phyloP scores from a whole-genome alignment of 345 rosid genomes.

The Eucalyptus caleyi region DNA sequence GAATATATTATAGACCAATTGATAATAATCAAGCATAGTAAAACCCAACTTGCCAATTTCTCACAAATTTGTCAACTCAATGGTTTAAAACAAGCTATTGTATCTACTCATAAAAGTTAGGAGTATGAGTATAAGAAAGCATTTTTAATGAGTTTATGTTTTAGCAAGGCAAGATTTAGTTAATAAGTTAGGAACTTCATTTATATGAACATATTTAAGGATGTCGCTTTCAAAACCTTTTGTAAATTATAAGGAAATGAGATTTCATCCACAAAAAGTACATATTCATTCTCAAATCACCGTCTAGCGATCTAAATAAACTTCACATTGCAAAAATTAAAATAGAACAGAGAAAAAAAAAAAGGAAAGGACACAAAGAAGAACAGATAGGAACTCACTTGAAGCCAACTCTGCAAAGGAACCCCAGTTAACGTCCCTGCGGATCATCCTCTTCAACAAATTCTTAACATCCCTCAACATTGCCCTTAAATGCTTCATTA shows the following conservation, averaged over 20 bases:
- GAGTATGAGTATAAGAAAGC: not conserved
- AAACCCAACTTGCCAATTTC: not conserved
- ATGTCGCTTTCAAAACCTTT: too few relatives aligned
- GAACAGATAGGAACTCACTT: not conserved
- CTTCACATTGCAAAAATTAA: not conserved
- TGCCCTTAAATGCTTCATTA: not conserved
- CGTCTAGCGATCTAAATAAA: not conserved
- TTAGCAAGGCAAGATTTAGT: not conserved
- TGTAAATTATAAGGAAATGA: not conserved
- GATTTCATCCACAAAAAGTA: not conserved
- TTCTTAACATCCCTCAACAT: not conserved
- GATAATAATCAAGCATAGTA: not conserved
- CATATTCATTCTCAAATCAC: not conserved
- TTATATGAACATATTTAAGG: not conserved
- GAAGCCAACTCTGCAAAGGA: not conserved
- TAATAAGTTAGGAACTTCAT: not conserved
- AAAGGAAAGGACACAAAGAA: not conserved
- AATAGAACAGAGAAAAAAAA: not conserved
- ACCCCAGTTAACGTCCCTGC: not conserved
- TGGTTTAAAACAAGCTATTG: not conserved
- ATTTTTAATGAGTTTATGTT: too few relatives aligned
- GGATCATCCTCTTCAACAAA: not conserved
- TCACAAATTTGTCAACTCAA: not conserved
- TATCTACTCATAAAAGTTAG: not conserved
- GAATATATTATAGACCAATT: not conserved